These are phyloP conservation scores for Lathyrus sativus DNA, from an alignment of 306 rosid species.

Conservation along the genomic window DNA sequence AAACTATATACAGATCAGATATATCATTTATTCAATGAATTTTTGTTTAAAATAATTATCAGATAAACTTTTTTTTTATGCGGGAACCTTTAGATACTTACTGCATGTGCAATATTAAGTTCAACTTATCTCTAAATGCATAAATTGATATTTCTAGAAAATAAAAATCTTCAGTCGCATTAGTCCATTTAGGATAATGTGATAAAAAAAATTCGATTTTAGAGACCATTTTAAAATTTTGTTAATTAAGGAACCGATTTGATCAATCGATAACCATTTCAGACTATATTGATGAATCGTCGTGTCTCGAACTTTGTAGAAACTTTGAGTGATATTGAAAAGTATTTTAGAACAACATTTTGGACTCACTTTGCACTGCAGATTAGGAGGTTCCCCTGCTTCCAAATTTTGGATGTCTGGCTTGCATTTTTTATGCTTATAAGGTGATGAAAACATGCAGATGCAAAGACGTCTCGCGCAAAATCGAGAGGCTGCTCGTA, in stretches of 20 bases:
- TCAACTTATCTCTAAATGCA: conserved; percentile 12
- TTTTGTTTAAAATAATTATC: too few species aligned
- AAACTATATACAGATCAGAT: too few species aligned
- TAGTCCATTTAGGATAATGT: neutral
- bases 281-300: conserved; percentile 2
- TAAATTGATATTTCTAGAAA: neutral
- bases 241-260: neutral
- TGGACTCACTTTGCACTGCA: conserved; percentile 32
- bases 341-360: conserved; percentile 33
- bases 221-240: neutral
- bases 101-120: conserved; percentile 15
- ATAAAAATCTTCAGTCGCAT: neutral
- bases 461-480: conserved; percentile 92
- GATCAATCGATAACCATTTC: neutral
- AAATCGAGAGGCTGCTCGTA: conserved; percentile 99
- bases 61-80: too few species aligned
- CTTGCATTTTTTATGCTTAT: conserved; percentile 23
- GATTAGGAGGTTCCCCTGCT: conserved; percentile 23
- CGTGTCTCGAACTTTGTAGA: conserved; percentile 21
- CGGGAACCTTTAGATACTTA: neutral
- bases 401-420: conserved; percentile 22
- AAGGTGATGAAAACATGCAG: conserved; percentile 53
- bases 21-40: too few species aligned
- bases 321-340: conserved; percentile 24
- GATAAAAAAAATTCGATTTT: neutral